Evolutionary conservation across 306 rosid species (phyloP).

Genomic region (Rubus parviflorus): DNA sequence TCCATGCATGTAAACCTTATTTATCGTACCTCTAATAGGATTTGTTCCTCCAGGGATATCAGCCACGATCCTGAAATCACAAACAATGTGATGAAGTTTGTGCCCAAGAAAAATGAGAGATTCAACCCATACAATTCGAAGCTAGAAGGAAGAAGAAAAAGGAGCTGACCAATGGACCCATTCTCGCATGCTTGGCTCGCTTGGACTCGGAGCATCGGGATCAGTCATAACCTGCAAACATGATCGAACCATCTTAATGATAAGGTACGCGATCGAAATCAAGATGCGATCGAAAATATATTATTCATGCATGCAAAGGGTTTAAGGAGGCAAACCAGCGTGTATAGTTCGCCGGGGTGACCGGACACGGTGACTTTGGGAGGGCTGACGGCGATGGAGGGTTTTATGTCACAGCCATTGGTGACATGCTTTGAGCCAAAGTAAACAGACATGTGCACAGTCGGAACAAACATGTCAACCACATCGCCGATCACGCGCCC

Average conservation of each 20-base stretch:
- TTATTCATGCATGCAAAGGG: constrained; percentile 9
- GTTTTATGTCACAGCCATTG: constrained; percentile 83
- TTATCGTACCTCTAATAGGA: constrained; percentile 49
- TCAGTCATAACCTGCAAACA: constrained; percentile 79
- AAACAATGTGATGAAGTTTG: not conserved
- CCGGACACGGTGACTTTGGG: constrained; percentile 64
- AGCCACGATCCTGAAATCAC: constrained; percentile 59
- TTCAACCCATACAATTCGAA: too few relatives aligned
- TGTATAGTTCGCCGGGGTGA: constrained; percentile 53
- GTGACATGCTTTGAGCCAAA: constrained; percentile 73
- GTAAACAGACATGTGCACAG: constrained; percentile 62
- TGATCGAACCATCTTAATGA: not conserved
- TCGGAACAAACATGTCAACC: constrained; percentile 77
- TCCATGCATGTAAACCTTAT: constrained; percentile 2
- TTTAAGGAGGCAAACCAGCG: constrained; percentile 45
- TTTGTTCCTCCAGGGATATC: constrained; percentile 84
- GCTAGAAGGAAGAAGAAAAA: not conserved
- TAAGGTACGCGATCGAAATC: not conserved
- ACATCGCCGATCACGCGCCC: constrained; percentile 90
- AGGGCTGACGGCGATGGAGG: constrained; percentile 56
- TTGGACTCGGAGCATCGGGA: constrained; percentile 95
- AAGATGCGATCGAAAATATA: not conserved
- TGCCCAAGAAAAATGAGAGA: not conserved
- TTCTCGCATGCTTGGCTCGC: constrained; percentile 89
- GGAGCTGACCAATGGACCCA: constrained; percentile 69